Percentiles rank a stretch among this genome's conserved stretches.
Evolutionary conservation across 306 rosid genomes (phyloP).

Genomic region (Begonia masoniana): DNA sequence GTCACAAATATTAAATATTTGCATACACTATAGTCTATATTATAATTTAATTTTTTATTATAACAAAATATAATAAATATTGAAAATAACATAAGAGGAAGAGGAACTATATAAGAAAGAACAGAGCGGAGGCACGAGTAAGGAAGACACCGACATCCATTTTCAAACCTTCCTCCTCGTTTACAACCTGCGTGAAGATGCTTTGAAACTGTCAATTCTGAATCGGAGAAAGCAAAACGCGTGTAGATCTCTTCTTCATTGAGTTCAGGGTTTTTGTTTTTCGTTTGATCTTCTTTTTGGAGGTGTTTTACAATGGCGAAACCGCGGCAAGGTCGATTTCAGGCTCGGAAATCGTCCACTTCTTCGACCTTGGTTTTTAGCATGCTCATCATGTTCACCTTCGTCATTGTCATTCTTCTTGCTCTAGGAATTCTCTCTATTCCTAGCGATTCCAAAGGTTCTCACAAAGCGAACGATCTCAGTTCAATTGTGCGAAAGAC

Average conservation of each 20-base stretch:
- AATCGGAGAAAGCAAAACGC: no score
- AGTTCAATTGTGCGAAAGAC: constrained; percentile 54
- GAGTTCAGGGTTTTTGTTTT: not conserved
- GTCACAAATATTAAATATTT: no score
- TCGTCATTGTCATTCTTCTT: constrained; percentile 72
- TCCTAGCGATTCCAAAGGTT: constrained; percentile 38
- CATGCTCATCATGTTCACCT: constrained; percentile 54
- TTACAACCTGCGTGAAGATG: no score
- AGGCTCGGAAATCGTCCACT: constrained; percentile 40
- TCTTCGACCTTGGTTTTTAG: constrained; percentile 43
- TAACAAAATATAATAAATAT: no score
- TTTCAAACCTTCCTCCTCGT: no score
- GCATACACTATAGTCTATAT: no score
- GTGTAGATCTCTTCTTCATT: not conserved
- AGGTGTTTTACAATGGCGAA: constrained; percentile 41
- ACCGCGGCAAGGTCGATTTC: constrained; percentile 46
- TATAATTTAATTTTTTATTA: no score
- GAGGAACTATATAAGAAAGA: no score
- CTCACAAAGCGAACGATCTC: constrained; percentile 68
- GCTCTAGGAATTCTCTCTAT: constrained; percentile 83
- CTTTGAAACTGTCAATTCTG: no score
- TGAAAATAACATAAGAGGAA: no score
- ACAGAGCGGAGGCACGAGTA: no score
- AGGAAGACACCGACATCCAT: no score
- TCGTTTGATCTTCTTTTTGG: not conserved